Conservation (phyloP, 495 filamentous ascomycete species). For the Jackrogersella multiformis region DNA sequence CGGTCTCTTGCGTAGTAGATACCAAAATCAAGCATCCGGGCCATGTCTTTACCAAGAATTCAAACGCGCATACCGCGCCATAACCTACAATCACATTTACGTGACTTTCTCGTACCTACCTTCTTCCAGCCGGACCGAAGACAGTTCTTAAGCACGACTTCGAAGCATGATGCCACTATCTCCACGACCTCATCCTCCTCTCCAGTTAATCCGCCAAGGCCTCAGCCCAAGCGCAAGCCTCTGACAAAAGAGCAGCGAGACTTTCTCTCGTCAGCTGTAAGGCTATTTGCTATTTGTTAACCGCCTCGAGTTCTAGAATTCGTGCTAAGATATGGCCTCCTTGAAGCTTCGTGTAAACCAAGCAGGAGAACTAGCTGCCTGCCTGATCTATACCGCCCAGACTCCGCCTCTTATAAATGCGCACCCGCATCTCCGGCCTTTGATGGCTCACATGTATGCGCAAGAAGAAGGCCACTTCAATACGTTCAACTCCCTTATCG, state of each 20-base stretch:
- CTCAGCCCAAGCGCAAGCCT: conserved; percentile 64
- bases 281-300: conserved; percentile 27
- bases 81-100: neutral
- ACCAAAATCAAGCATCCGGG: neutral
- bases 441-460: conserved; percentile 98
- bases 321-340: conserved; percentile 17
- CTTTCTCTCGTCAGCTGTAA: conserved; percentile 80
- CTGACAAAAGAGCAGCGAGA: conserved; percentile 74
- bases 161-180: conserved; percentile 13
- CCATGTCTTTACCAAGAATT: conserved; percentile 30
- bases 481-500: conserved; percentile 85
- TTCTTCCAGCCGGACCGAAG: neutral
- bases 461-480: conserved; percentile 89
- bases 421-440: conserved; percentile 84
- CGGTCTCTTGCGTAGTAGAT: too few relatives aligned
- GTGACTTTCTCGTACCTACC: conserved; percentile 9
- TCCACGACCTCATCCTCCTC: conserved; percentile 12
- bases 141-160: conserved; percentile 22
- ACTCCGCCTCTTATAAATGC: conserved; percentile 75
- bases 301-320: conserved; percentile 17
- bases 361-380: conserved; percentile 87
- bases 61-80: conserved; percentile 11
- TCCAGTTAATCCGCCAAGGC: conserved; percentile 17
- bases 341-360: conserved; percentile 81
- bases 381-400: conserved; percentile 85